Base-by-base conservation (phyloP, 2,329 filamentous ascomycete species). In the Phoma sp. region DNA sequence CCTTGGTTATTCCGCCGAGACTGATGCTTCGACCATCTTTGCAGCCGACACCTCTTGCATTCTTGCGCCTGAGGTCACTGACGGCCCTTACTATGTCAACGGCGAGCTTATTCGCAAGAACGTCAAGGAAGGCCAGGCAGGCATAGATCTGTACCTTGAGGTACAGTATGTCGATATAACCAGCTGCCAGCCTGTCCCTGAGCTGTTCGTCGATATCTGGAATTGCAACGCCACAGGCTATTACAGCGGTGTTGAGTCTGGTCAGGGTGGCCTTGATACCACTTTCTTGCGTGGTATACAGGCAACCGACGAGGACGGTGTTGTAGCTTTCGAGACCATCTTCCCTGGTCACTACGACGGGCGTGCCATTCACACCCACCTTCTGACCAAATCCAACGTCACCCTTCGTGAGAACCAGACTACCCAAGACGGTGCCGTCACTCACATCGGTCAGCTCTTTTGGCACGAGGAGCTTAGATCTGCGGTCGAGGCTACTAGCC, bases 191-290 rank as follows among this genome's bases (percentile, higher is more conserved):
- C 78, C 80, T 9, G 75, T 84, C 1, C 69, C 77, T 2, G 68
- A 78, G 40, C 72, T 79, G 15, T 80, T 75, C 43, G 64, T 84
- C 25, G 82, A 85, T 55, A 78, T 83, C 60, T 84, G 82, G 82
- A 77, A 78, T 58, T 67, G 64, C 61, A 73, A 70, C 45, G 38
- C 61, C 1, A 68, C 67, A 6, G 63, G 65, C 25, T 49, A 58
- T 29, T 68, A 67, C 49, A 78, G 82, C 50, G 68, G 73, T 13
- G 82, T 81, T 27, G 80, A 83, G 61, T 76, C 76, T 45, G 67
- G 84, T 51, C 76, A 64, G 27, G 60, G 25, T 19, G 60, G 60
- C 17, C 47, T 64, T 17, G 58, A 72, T 45, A 64, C 56, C 13
- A 72, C 66, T 17, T 82, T 73, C 64, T 74, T 83, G 10, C 79